Evolutionary conservation across 2,329 filamentous ascomycete species (phyloP).

Genomic region (Pseudocercospora macadamiae): DNA sequence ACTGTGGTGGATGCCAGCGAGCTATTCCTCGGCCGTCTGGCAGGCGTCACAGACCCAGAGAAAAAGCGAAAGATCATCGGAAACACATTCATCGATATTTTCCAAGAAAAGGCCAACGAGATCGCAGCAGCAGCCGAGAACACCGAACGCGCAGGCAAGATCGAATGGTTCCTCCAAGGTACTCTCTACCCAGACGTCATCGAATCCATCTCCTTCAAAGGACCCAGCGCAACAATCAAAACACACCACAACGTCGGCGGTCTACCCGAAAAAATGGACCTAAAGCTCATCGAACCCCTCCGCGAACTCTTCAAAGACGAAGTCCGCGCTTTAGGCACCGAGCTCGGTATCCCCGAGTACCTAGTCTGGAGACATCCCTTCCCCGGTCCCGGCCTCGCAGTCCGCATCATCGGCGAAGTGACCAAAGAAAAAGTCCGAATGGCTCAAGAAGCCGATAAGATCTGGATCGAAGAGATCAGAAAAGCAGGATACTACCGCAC

Average conservation of each 20-base stretch:
- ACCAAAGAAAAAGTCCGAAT: constrained; percentile 79
- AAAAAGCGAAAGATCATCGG: constrained; percentile 91
- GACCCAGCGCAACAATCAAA: constrained; percentile 72
- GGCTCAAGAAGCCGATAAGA: constrained; percentile 73
- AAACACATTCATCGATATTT: constrained; percentile 77
- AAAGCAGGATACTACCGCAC: constrained; percentile 73
- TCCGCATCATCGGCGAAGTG: constrained; percentile 82
- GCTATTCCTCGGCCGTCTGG: constrained; percentile 74
- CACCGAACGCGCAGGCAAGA: constrained; percentile 69
- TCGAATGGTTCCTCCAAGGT: constrained; percentile 86
- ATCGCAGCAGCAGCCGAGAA: constrained; percentile 73
- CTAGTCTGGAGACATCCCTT: constrained; percentile 80
- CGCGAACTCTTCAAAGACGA: constrained; percentile 84
- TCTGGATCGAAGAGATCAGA: constrained; percentile 76
- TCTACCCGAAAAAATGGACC: constrained; percentile 62
- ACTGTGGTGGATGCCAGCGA: constrained; percentile 81
- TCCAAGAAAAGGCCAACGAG: constrained; percentile 74
- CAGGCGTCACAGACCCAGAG: constrained; percentile 77
- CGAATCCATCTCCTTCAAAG: constrained; percentile 73
- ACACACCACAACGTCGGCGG: constrained; percentile 76
- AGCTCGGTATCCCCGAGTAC: constrained; percentile 72
- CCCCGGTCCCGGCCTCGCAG: constrained; percentile 74
- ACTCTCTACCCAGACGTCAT: constrained; percentile 79
- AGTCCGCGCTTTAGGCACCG: constrained; percentile 69
- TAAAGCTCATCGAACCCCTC: constrained; percentile 78